Conservation (phyloP, 2,329 filamentous ascomycete genomes). For the Nectriaceae sp. region DNA sequence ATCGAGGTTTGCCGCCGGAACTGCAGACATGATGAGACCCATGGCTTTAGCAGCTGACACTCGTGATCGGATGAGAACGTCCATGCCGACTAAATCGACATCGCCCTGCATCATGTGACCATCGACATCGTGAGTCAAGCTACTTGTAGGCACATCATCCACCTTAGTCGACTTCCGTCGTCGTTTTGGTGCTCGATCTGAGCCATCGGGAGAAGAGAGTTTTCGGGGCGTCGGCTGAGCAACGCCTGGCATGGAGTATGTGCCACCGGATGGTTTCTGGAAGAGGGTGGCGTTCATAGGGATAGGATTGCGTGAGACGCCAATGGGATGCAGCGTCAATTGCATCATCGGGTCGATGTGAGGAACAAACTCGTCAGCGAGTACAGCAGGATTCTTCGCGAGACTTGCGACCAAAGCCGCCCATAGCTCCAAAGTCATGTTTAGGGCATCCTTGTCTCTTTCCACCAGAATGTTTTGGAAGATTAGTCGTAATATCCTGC, state of each 20-base stretch:
- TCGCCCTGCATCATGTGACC: constrained; percentile 98
- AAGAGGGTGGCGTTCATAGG: constrained; percentile 90
- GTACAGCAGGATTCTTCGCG: constrained; percentile 61
- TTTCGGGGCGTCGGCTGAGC: constrained; percentile 46
- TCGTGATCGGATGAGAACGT: constrained; percentile 84
- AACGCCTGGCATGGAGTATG: constrained; percentile 62
- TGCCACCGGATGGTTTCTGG: constrained; percentile 88
- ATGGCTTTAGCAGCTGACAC: constrained; percentile 86
- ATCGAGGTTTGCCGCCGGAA: constrained; percentile 65
- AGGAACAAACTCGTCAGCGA: constrained; percentile 71
- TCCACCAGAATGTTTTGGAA: constrained; percentile 97
- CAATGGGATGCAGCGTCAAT: constrained; percentile 86
- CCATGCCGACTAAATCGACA: constrained; percentile 88
- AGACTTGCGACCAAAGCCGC: constrained; percentile 72
- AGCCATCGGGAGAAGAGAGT: constrained; percentile 53
- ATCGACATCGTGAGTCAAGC: constrained; percentile 91
- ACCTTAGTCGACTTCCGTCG: constrained; percentile 83
- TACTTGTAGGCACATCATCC: constrained; percentile 64
- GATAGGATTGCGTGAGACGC: constrained; percentile 85
- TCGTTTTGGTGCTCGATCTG: constrained; percentile 70
- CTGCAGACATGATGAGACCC: constrained; percentile 77
- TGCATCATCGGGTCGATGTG: constrained; percentile 83
- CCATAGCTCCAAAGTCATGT: constrained; percentile 87
- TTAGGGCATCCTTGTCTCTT: constrained; percentile 79
- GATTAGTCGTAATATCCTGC: constrained; percentile 81